Base-by-base conservation (phyloP, 495 filamentous ascomycete species). In the Daldinia decipiens region DNA sequence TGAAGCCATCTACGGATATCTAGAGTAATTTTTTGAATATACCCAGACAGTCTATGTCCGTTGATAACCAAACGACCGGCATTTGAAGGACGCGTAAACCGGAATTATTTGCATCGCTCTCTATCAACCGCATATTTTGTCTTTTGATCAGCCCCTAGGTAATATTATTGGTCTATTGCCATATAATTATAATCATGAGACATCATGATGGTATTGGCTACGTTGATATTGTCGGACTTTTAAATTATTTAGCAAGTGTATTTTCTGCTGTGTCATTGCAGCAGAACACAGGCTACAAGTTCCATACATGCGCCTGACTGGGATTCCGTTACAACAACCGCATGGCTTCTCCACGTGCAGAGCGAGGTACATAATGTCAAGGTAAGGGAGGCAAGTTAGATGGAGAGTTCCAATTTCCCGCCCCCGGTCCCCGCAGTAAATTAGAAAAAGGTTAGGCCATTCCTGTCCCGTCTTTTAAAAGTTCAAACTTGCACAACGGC, bases 1-100 rank as follows among this genome's bases (percentile, higher is more conserved):
- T 95, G 34, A 81, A 85, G 70, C 86, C 88, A 0, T 63, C 68
- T 31, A 13, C 38, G 24, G 56, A 56, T 62, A 27, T 17, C 8
- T 72, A 68, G 50, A 56, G 29, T 55, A 57, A 21, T 32, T 57
- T 32, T 32, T 50, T 54, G 15, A 59, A 59, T 63, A 71, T 59
- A 67, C 54, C 58, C 47, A 32, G 7, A 0, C 29, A 32, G 7
- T 32, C 6, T 32, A 32, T 5, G 29, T 8, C 29, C 7, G 1
- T 32, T 32, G 1, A 32, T 32, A 8, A 32, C 29, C 7, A 9
- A 32, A 8, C 29, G 29, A 9, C 7, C 0, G 1, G 7, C 29
- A 1, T 32, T 32, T 32, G 7, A 32, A 32, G 1, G 29, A 9
- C 7, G 29, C 29, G 29, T 32, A 32, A 32, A 32, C 7, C 29